These are phyloP conservation scores for Lablab purpureus DNA, from an alignment of 306 rosid species.

Conservation along the genomic window DNA sequence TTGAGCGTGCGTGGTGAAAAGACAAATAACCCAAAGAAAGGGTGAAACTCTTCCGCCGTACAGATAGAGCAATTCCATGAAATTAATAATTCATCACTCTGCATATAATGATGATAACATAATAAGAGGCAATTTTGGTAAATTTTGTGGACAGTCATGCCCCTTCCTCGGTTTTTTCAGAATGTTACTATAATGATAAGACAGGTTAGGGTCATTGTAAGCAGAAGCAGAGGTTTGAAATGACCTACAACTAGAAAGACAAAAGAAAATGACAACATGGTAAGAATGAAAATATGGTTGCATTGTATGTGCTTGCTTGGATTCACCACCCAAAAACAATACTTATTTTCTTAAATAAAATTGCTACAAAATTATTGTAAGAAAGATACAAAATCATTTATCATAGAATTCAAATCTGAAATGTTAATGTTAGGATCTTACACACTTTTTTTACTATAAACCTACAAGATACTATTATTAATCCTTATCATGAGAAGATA, in stretches of 20 bases:
- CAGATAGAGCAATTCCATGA: constrained; percentile 27
- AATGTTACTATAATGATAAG: too few relatives aligned
- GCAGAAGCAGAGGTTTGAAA: background rate
- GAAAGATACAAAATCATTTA: too few relatives aligned
- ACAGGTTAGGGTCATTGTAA: background rate
- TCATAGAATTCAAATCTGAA: too few relatives aligned
- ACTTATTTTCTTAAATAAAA: too few relatives aligned
- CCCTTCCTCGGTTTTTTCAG: background rate
- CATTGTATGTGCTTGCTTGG: constrained; percentile 29
- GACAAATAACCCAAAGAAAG: background rate
- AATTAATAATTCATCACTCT: constrained; percentile 22
- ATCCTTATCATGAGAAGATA: too few relatives aligned
- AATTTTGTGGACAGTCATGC: background rate
- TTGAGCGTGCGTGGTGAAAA: background rate
- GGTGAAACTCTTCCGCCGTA: background rate
- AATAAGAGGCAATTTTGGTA: background rate
- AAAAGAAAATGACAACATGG: constrained; percentile 41
- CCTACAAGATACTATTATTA: too few relatives aligned
- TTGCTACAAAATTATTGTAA: too few relatives aligned
- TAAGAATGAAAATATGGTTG: background rate
- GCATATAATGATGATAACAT: background rate
- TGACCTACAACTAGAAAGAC: background rate
- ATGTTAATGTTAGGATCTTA: too few relatives aligned
- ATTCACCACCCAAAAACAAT: too few relatives aligned
- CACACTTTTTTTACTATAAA: too few relatives aligned